These are phyloP conservation scores for Polygonum maritimum DNA, from an alignment of 148 eudicot species.

Conservation along the genomic window DNA sequence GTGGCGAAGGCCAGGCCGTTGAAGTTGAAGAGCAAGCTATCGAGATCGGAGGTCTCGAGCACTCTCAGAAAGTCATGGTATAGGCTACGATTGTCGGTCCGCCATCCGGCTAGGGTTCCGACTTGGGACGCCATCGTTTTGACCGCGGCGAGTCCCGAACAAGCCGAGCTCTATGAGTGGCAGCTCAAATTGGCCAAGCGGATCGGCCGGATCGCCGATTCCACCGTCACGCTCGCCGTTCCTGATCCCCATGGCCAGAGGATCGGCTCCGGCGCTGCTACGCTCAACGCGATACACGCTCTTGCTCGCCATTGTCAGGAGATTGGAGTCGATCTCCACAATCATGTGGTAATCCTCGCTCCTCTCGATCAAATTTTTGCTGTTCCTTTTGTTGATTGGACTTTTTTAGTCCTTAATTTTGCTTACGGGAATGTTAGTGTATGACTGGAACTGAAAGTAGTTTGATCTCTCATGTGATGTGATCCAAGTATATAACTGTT, in stretches of 20 bases:
- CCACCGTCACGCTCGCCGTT: conserved; percentile 76
- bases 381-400: not conserved
- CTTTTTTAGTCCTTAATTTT: not conserved
- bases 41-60: conserved; percentile 37
- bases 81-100: conserved; percentile 63
- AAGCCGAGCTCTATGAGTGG: conserved; percentile 76
- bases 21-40: conserved; percentile 13
- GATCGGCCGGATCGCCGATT: conserved; percentile 59
- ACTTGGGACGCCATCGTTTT: conserved; percentile 94
- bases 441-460: not conserved
- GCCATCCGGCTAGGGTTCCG: conserved; percentile 73
- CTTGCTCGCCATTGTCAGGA: conserved; percentile 47
- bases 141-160: conserved; percentile 92
- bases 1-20: not conserved
- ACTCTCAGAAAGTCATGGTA: conserved; percentile 75
- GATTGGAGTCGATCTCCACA: conserved; percentile 8
- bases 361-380: not conserved
- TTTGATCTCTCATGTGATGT: not conserved
- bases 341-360: not conserved
- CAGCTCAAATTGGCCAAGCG: conserved; percentile 82
- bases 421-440: not conserved
- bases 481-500: not conserved
- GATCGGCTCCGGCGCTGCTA: conserved; percentile 96
- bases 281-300: conserved; percentile 67
- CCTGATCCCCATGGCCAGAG: conserved; percentile 84